Conservation (phyloP, 768 basidiomycete species). For the Rhodotorula taiwanensis region DNA sequence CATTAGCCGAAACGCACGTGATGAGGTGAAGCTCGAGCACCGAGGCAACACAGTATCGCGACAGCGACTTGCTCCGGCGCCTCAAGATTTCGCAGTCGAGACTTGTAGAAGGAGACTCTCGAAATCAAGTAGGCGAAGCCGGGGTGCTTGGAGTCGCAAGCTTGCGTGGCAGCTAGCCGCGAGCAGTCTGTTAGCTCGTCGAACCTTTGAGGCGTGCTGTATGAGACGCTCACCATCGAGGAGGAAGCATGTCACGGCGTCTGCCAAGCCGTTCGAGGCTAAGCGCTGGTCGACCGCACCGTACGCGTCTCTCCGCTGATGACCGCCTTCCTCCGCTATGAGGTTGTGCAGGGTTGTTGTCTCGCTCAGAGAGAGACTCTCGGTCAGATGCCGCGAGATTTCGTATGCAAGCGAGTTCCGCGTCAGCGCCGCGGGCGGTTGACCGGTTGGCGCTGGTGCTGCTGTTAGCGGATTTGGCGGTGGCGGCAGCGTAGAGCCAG, state of each 20-base stretch:
- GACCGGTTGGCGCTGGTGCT: too few relatives aligned
- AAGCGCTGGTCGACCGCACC: background rate
- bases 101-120: constrained; percentile 7
- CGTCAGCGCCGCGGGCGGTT: background rate
- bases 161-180: constrained; percentile 4
- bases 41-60: constrained; percentile 11
- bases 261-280: background rate
- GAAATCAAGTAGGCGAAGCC: constrained; percentile 4
- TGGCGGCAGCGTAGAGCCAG: too few relatives aligned
- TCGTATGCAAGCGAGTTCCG: background rate
- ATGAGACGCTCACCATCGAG: constrained; percentile 17
- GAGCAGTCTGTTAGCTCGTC: background rate
- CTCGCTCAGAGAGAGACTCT: background rate
- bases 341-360: background rate
- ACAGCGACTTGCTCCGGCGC: constrained; percentile 15
- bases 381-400: constrained; percentile 10
- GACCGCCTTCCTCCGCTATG: background rate
- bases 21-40: background rate
- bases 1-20: too few relatives aligned
- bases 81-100: constrained; percentile 5
- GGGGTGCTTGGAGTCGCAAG: constrained; percentile 20
- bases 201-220: too few relatives aligned
- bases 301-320: background rate
- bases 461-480: too few relatives aligned
- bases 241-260: constrained; percentile 10